Conservation (phyloP, 202 grass and related monocot species). For the Hordeum pubiflorum region DNA sequence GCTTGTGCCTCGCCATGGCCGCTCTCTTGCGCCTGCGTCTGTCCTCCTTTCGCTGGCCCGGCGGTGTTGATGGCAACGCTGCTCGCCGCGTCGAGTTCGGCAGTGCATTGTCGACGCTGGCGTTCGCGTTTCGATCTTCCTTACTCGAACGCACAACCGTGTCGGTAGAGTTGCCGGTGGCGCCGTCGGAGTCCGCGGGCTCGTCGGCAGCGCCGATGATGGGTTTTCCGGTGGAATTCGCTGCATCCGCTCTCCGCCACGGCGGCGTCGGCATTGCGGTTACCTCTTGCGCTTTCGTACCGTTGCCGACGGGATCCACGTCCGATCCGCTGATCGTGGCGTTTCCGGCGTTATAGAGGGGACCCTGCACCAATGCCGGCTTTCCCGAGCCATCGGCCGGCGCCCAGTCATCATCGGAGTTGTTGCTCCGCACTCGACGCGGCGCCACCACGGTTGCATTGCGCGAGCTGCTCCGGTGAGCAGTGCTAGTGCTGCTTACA, state of each 20-base stretch:
- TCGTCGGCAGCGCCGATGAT: not conserved
- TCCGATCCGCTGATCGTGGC: not conserved
- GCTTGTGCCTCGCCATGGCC: not conserved
- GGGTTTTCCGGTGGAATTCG: not conserved
- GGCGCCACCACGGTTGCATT: not conserved
- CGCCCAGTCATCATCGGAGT: not conserved
- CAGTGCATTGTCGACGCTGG: not conserved
- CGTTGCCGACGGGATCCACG: not conserved
- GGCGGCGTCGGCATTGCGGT: not conserved
- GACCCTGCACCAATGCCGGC: not conserved
- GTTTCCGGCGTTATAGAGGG: not conserved
- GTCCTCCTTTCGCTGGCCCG: not conserved
- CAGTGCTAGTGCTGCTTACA: not conserved
- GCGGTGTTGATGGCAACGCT: not conserved
- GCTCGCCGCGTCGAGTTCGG: not conserved
- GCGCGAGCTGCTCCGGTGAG: not conserved
- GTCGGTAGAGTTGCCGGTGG: not conserved
- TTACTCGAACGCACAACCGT: not conserved
- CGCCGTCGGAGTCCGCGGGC: not conserved
- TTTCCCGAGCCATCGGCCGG: not conserved
- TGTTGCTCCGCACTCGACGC: not conserved
- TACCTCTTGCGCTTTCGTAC: not conserved
- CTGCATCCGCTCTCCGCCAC: not conserved
- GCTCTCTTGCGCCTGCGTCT: slow-evolving; percentile 13
- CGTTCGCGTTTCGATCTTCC: not conserved